Base-by-base conservation (phyloP, 345 rosid species). In the Aegle marmelos region DNA sequence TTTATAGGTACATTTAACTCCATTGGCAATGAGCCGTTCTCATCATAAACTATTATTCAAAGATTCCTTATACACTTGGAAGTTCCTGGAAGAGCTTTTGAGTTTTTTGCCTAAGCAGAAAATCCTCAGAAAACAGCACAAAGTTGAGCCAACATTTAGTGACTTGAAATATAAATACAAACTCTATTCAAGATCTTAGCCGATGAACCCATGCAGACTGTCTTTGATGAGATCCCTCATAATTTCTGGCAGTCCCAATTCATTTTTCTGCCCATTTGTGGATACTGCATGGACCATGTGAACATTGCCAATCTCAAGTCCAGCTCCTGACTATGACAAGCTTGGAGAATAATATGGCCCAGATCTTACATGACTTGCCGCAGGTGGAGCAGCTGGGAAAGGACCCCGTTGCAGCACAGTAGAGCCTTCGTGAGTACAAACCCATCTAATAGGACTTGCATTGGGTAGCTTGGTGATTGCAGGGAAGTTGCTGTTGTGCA, bases 311-410 rank as follows among this genome's bases (percentile, higher is more conserved):
- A 34, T 56, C 63, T 73, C 72, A 45, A 36, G 24, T 69, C 28
- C 63, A 31, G 62, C 59, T 17, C 68, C 79, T 54, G 22, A 31
- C 82, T 87, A 86, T 69, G 85, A 85, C 69, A 82, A 83, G 73
- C 89, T 83, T 4, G 86, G 82, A 74, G 89, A 75, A 80, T 87
- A 91, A 60, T 79, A 79, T 11, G 75, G 71, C 25, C 86, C 34
- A 6, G 89, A 82, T 78, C 82, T 78, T 24, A 78, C 71, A 77
- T 81, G 86, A 81, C 68, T 66, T 34, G 83, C 41, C 9, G 90
- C 73, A 36, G 89, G 70, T 30, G 87, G 70, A 17, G 83, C 79
- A 58, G 87, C 78, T 6, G 74, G 27, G 19, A 83, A 82, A 62
- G 85, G 85, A 76, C 69, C 76, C 72, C 75, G 86, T 61, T 78